Evolutionary conservation across 495 filamentous ascomycete species (phyloP).

Genomic region (Astrothelium subdiscretum): DNA sequence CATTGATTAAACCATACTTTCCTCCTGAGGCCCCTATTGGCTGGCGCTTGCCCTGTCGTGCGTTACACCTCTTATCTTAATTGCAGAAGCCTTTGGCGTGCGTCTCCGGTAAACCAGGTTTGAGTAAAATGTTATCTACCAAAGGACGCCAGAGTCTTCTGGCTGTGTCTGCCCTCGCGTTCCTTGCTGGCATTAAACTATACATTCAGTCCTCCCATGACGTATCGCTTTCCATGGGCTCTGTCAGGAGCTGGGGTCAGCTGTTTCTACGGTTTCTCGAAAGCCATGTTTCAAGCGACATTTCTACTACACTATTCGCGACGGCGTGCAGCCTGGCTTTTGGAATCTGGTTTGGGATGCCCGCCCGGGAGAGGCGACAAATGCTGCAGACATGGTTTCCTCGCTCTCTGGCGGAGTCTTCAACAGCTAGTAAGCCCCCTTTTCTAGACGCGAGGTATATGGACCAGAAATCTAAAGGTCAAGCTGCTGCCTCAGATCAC

Average conservation of each 20-base stretch:
- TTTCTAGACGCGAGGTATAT: too few species aligned
- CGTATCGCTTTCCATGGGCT: background rate
- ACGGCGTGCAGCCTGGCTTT: background rate
- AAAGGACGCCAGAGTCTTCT: background rate
- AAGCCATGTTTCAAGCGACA: background rate
- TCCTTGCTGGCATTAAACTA: background rate
- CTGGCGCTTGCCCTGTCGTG: background rate
- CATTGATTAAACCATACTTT: background rate
- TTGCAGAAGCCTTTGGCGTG: background rate
- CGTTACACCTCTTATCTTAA: background rate
- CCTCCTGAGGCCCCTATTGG: background rate
- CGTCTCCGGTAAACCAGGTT: background rate
- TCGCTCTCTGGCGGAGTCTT: background rate
- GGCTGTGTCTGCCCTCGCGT: background rate
- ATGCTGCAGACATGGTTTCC: background rate
- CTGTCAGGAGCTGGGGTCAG: background rate
- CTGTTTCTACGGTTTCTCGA: background rate
- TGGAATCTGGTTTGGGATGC: background rate
- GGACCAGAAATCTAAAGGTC: too few species aligned
- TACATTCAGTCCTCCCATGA: background rate
- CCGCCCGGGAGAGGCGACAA: background rate
- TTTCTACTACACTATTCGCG: background rate
- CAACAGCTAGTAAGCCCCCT: background rate
- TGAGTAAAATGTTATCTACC: background rate
- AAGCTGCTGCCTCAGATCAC: too few species aligned